Evolutionary conservation across 148 eudicot species (phyloP), one percentile per base, ranked within the genome.

Genomic region (Bassia scoparia): DNA sequence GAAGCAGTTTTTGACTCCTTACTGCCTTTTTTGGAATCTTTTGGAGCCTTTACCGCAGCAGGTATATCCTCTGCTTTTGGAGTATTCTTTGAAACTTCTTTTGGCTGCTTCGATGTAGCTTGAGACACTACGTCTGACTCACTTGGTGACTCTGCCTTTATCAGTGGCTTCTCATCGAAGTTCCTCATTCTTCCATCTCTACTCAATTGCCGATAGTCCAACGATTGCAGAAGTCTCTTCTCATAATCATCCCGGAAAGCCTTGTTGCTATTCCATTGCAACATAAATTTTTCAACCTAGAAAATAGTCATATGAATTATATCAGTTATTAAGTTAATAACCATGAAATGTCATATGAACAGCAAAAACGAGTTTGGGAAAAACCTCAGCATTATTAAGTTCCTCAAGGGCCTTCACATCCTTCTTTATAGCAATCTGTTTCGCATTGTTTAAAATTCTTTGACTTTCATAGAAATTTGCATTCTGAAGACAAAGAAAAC

Each of bases 151-250:
- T 87, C 90, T 3, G 38, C 76, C 54, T 26, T 48, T 58, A 88
- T 73, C 50, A 94, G 77, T 15, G 91, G 98, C 84, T 94, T 91
- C 83, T 94, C 98, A 67, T 80, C 86, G 0, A 84, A 86, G 76
- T 89, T 91, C 81, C 96, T 91, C 73, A 83, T 83, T 54, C 97
- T 81, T n/a, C 91, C 96, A 76, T 91, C 98, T 79, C 82, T 84
- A 69, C 91, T 87, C 81, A 91, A 54, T 81, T 88, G 93, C 7
- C 93, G 81, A 46, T 62, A 75, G 79, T 94, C 98, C 58, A 94
- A 79, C 31, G 97, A 91, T 15, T 41, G 48, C 83, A 89, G 80
- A 64, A 89, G 81, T 81, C 93, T 87, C 76, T 72, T 87, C 85
- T 89, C 91, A 60, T 89, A 94, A 65, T 91, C 97, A 50, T 80